Evolutionary conservation across 257 asterid genomes (phyloP), one percentile per base, ranked within the genome.

Genomic region (Solanum verrucosum): DNA sequence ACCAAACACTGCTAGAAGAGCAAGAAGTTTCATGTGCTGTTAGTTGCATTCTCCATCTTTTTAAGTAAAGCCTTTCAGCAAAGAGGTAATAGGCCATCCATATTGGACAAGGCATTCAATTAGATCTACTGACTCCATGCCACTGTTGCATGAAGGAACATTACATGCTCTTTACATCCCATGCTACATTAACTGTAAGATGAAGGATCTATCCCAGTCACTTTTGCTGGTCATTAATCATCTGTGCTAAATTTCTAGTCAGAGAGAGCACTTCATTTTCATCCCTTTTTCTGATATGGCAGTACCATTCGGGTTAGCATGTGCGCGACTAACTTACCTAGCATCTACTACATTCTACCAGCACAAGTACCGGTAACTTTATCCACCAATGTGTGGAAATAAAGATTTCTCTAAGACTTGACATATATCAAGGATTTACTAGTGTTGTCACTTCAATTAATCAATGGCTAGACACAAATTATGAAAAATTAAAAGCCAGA

Each of bases 401-500:
- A 52, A 52, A 52, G 23, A 18, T 52, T 52, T 52, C 63, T 33
- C 44, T 16, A 7, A 33, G 25, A 33, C n/a, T 33, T 70, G 38
- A 70, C 44, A 4, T 21, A 72, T 33, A 4, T 27, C 10, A 74
- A 35, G 83, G 31, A 35, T 83, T 52, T n/a, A 63, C 21, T 83
- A 33, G 44, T 63, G 38, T 15, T 65, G 52, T 85, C 35, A 23
- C 31, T 20, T 35, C 23, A 84, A 84, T 10, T 33, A 84, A 18
- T 33, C 25, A 0, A 65, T 18, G 44, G 46, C 70, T 40, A 18
- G 74, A 34, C 29, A 1, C 23, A 8, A 9, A 42, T 46, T 27
- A 46, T 81, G 85, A 81, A 81, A 44, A 27, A 46, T 8, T 8
- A 35, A 67, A 92, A 42, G 34, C 95, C 98, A 98, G 42, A 70